Evolutionary conservation across 225 moss, liverwort and hornwort species (phyloP).

Genomic region (Neckera pumila): DNA sequence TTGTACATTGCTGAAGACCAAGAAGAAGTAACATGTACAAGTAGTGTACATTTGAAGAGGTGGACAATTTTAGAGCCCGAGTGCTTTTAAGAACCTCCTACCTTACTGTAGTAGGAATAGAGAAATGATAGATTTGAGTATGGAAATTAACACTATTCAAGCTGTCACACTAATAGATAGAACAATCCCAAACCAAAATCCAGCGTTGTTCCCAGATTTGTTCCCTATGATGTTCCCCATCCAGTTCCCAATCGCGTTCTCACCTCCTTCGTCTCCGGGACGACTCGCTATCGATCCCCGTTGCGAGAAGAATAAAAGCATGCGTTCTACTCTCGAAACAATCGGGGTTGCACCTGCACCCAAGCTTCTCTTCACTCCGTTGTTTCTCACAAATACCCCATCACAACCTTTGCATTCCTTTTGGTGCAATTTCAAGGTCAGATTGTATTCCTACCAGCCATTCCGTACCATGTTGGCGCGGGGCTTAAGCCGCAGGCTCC

Average conservation of each 20-base stretch:
- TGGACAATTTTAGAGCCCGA: too few relatives aligned
- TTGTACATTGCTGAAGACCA: too few relatives aligned
- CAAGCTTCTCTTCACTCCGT: neutral
- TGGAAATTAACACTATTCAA: too few relatives aligned
- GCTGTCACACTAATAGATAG: too few relatives aligned
- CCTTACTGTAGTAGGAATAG: too few relatives aligned
- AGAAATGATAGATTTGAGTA: too few relatives aligned
- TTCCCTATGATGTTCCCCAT: neutral
- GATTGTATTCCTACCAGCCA: neutral
- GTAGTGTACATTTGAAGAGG: too few relatives aligned
- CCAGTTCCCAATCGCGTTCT: neutral
- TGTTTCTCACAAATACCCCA: too few relatives aligned
- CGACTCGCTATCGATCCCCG: neutral
- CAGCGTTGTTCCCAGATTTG: neutral
- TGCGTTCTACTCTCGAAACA: neutral
- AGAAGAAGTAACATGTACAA: too few relatives aligned
- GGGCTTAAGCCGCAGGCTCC: constrained; percentile 22
- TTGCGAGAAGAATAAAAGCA: too few relatives aligned
- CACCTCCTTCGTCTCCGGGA: neutral
- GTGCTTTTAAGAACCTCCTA: too few relatives aligned
- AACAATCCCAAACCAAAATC: too few relatives aligned
- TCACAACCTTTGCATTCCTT: neutral
- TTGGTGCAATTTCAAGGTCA: neutral
- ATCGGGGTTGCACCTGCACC: neutral
- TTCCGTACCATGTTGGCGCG: constrained; percentile 18